phyloP scores from a whole-genome alignment of 257 asterid species.

The Eustoma russellianum region DNA sequence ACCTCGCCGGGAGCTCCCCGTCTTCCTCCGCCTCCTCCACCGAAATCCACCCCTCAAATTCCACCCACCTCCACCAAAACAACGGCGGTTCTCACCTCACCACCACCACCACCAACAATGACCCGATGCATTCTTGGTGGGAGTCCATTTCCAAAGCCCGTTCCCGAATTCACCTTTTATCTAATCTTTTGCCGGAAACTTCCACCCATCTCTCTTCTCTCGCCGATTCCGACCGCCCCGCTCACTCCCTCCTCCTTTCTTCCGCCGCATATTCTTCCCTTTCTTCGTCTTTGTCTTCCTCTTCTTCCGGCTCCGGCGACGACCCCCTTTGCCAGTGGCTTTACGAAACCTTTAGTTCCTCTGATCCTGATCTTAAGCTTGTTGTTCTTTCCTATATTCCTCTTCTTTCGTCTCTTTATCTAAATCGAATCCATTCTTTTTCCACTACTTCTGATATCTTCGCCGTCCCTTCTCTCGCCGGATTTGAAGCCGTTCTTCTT shows the following conservation, averaged over 20 bases:
- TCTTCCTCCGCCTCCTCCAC: slow-evolving; percentile 42
- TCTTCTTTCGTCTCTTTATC: slow-evolving; percentile 47
- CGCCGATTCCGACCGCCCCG: slow-evolving; percentile 89
- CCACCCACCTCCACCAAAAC: slow-evolving; percentile 17
- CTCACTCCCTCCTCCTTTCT: slow-evolving; percentile 87
- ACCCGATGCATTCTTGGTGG: slow-evolving; percentile 94
- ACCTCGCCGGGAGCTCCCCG: slow-evolving; percentile 11
- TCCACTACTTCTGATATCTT: slow-evolving; percentile 19
- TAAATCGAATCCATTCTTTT: slow-evolving; percentile 56
- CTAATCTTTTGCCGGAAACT: slow-evolving; percentile 46
- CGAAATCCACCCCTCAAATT: slow-evolving; percentile 14
- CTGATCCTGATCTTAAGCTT: slow-evolving; percentile 71
- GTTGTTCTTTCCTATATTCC: slow-evolving; percentile 79
- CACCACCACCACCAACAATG: slow-evolving; percentile 35
- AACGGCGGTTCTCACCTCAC: slow-evolving; percentile 12
- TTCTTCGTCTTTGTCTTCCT: slow-evolving; percentile 43
- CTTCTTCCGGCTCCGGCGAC: slow-evolving; percentile 59
- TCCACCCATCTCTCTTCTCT: slow-evolving; percentile 39
- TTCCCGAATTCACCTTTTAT: slow-evolving; percentile 77
- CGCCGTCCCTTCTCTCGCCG: slow-evolving; percentile 45
- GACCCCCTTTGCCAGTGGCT: slow-evolving; percentile 93
- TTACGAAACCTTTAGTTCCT: slow-evolving; percentile 73
- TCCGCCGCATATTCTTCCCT: slow-evolving; percentile 50
- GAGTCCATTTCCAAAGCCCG: slow-evolving; percentile 96
- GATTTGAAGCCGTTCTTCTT: slow-evolving; percentile 83